Conservation (phyloP, 2,329 filamentous ascomycete genomes). For the Atkinsonella texensis region DNA sequence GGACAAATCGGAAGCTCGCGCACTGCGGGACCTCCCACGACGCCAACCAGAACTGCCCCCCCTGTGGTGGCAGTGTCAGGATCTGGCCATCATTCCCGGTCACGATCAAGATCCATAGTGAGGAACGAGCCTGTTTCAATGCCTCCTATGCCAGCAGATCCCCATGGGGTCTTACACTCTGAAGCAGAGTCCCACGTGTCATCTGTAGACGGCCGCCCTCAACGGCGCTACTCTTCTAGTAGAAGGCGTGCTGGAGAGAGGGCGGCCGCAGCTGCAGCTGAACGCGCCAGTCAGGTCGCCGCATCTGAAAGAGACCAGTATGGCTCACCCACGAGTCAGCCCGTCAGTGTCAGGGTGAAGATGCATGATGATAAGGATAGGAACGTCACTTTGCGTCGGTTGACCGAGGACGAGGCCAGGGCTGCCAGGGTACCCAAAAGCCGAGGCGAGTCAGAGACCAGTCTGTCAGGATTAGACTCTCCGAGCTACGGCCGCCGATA, state of each 20-base stretch:
- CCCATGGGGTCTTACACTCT: conserved; percentile 28
- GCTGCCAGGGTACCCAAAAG: conserved; percentile 27
- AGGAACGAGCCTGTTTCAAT: conserved; percentile 33
- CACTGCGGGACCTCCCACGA: conserved; percentile 9
- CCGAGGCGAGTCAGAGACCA: conserved; percentile 41
- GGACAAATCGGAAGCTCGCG: conserved; percentile 17
- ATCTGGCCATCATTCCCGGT: conserved; percentile 17
- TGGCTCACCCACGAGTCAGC: conserved; percentile 30
- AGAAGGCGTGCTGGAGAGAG: conserved; percentile 33
- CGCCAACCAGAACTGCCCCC: conserved; percentile 13
- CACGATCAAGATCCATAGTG: conserved; percentile 24
- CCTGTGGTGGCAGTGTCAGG: conserved; percentile 9
- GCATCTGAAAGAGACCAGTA: conserved; percentile 27
- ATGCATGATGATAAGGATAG: conserved; percentile 48
- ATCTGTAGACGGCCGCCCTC: conserved; percentile 22
- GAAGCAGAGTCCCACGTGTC: conserved; percentile 19
- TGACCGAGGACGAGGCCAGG: conserved; percentile 48
- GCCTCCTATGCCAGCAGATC: conserved; percentile 43
- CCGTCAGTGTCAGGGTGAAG: conserved; percentile 47
- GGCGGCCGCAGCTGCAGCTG: conserved; percentile 35
- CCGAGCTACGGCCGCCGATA: conserved; percentile 35
- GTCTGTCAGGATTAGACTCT: conserved; percentile 43
- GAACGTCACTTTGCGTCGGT: conserved; percentile 47
- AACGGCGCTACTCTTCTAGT: conserved; percentile 32
- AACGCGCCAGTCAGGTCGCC: conserved; percentile 34